Conservation (phyloP, 2,329 filamentous ascomycete species). For the Talaromyces funiculosus region DNA sequence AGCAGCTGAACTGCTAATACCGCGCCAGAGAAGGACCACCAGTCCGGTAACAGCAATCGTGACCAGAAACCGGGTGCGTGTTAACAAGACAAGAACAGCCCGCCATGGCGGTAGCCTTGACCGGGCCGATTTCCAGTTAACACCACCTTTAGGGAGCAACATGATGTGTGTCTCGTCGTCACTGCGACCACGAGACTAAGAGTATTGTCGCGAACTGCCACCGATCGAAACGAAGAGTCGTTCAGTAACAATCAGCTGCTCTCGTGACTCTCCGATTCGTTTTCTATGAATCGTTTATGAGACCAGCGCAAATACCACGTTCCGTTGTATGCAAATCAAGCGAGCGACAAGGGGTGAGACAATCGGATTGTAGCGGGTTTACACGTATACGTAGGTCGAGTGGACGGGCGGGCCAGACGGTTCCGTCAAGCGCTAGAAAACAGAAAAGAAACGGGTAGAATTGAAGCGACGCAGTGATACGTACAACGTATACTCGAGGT, state of each 20-base stretch:
- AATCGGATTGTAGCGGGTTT: constrained; percentile 2
- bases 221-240: neutral
- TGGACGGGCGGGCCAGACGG: neutral
- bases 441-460: neutral
- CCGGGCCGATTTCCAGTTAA: constrained; percentile 80
- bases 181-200: neutral
- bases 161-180: constrained; percentile 47
- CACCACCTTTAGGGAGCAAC: constrained; percentile 84
- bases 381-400: neutral
- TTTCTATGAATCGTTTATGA: neutral
- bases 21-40: constrained; percentile 80
- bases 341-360: constrained; percentile 1
- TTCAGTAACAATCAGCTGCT: neutral
- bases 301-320: neutral
- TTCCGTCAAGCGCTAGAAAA: neutral
- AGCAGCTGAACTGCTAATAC: constrained; percentile 69
- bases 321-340: neutral
- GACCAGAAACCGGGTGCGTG: constrained; percentile 71
- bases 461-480: neutral
- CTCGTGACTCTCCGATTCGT: neutral
- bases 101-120: constrained; percentile 71
- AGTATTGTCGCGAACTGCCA: neutral
- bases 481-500: neutral
- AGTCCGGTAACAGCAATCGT: constrained; percentile 64
- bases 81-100: constrained; percentile 64